Evolutionary conservation across 1,284 basidiomycete species (phyloP), one percentile per base, ranked within the genome.

Genomic region (Pterulicium gracile): DNA sequence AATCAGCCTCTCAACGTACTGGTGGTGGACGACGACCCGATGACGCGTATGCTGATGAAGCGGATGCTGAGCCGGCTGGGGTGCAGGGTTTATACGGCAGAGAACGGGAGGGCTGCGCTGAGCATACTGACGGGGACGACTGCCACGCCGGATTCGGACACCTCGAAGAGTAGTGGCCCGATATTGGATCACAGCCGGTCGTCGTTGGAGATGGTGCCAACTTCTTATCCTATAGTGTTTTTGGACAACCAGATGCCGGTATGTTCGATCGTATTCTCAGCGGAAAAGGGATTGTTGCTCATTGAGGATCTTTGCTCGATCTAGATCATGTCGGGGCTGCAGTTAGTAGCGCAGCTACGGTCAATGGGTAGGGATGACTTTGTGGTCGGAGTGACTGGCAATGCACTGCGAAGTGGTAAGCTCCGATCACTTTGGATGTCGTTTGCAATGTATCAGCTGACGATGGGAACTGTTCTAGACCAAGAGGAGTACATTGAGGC

Each of bases 191-290:
- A 17, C 36, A 39, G 36, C 7, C n/a, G 36, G 15, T 17, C 36
- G 36, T 39, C 36, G 7, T 7, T 39, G 7, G 36, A 39, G n/a
- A 39, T 39, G 4, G 7, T 39, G 7, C 36, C 36, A 13, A 15
- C 36, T 39, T 39, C 15, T 18, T 39, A 39, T 17, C n/a, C 36
- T 17, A 18, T 39, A 5, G 19, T 39, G 7, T 92, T 92, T 62
- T 63, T 93, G 58, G 89, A 93, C 57, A 93, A 93, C 58, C 86
- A 88, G 62, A 88, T 88, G 86, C 89, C 87, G 3, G 70, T 88
- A 22, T 43, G 42, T 43, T 77, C 10, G n/a, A 10, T 32, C 27
- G n/a, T n/a, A n/a, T n/a, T n/a, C n/a, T n/a, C n/a, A n/a, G 5
- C 36, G 4, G 36, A 15, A 39, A 39, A 7, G 19, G n/a, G 10